Conservation (phyloP, 805 yeast species). For the Millerozyma miso region DNA sequence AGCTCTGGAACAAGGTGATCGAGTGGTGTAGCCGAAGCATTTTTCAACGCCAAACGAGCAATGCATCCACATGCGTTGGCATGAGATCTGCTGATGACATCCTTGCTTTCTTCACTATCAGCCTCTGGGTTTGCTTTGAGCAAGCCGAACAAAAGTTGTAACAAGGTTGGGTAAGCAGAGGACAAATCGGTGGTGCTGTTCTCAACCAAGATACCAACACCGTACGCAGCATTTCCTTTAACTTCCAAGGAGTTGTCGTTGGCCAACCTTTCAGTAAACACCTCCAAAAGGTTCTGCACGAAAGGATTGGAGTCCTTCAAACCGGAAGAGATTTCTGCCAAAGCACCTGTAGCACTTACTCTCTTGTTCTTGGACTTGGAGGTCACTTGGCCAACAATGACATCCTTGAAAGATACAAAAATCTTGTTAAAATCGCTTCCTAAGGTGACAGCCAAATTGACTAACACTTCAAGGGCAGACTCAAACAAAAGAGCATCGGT, state of each 20-base stretch:
- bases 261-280: constrained; percentile 64
- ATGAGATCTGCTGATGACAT: constrained; percentile 73
- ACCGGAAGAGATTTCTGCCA: constrained; percentile 84
- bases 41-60: constrained; percentile 79
- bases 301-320: constrained; percentile 64
- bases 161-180: constrained; percentile 61
- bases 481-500: constrained; percentile 70
- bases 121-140: constrained; percentile 52
- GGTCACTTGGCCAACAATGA: constrained; percentile 51
- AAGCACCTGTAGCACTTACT: constrained; percentile 78
- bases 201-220: constrained; percentile 76
- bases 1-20: constrained; percentile 70
- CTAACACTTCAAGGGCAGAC: constrained; percentile 80
- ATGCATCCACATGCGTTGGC: constrained; percentile 98
- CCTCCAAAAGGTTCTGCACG: constrained; percentile 63
- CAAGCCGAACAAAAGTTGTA: constrained; percentile 74
- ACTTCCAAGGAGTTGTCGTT: constrained; percentile 81
- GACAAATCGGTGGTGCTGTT: constrained; percentile 54
- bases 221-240: constrained; percentile 93
- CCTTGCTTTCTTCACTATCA: constrained; percentile 68
- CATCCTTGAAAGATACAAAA: constrained; percentile 67
- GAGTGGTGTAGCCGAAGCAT: constrained; percentile 69
- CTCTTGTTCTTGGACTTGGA: constrained; percentile 69
- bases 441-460: constrained; percentile 69
- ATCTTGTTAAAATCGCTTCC: constrained; percentile 73